A percentile compares a stretch with the other conserved stretches of the same genome.
Evolutionary conservation across 495 filamentous ascomycete species (phyloP).

Genomic region (Trichoderma virens): DNA sequence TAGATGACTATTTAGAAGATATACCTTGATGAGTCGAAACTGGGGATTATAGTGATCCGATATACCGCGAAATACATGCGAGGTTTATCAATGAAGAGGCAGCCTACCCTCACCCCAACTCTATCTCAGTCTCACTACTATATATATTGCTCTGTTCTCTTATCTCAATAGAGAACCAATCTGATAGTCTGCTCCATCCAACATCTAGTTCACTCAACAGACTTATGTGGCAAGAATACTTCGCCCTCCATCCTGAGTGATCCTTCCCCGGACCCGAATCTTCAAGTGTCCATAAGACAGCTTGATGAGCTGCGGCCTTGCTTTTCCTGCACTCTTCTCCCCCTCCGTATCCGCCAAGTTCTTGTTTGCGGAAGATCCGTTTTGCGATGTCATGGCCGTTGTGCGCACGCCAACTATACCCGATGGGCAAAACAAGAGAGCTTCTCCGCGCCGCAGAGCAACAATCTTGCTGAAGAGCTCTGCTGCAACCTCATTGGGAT

Average conservation of each 20-base stretch:
- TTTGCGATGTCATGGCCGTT: neutral
- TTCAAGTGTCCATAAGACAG: slow-evolving; percentile 26
- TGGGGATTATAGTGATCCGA: too few relatives aligned
- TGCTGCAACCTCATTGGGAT: slow-evolving; percentile 20
- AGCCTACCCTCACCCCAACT: too few relatives aligned
- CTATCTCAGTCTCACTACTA: too few relatives aligned
- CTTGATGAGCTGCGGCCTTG: slow-evolving; percentile 6
- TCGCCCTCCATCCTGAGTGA: slow-evolving; percentile 50
- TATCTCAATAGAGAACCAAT: too few relatives aligned
- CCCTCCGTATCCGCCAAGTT: neutral
- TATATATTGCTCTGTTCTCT: too few relatives aligned
- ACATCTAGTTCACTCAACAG: neutral
- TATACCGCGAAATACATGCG: too few relatives aligned
- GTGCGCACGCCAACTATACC: slow-evolving; percentile 40
- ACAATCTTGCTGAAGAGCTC: slow-evolving; percentile 52
- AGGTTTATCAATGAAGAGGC: too few relatives aligned
- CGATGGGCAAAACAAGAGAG: slow-evolving; percentile 57
- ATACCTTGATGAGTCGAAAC: too few relatives aligned
- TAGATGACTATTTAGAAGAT: too few relatives aligned
- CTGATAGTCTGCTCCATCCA: neutral
- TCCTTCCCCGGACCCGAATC: slow-evolving; percentile 42
- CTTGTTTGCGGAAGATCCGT: neutral
- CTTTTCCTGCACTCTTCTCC: slow-evolving; percentile 10
- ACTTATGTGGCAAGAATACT: slow-evolving; percentile 39
- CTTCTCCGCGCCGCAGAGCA: slow-evolving; percentile 52